Evolutionary conservation across 2,329 filamentous ascomycete genomes (phyloP).

Genomic region (Pseudohalonectria lignicola): DNA sequence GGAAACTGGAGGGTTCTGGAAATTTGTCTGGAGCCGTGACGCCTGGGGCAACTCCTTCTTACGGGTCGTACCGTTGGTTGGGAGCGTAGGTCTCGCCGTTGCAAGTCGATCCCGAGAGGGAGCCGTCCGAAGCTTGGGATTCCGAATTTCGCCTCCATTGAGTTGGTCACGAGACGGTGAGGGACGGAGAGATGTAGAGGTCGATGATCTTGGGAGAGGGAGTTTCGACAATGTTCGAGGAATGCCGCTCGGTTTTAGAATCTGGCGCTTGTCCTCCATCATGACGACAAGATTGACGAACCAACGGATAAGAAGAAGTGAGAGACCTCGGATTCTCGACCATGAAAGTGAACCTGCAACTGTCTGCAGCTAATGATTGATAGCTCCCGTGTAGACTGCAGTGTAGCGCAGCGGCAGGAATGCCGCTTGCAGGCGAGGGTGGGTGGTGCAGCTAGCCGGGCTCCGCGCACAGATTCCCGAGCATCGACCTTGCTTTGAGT

Average conservation of each 20-base stretch:
- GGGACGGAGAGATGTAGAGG: conserved; percentile 6
- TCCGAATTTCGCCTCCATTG: conserved; percentile 19
- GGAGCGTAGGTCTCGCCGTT: conserved; percentile 2
- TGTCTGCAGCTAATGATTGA: too few relatives aligned
- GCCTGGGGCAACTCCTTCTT: too few relatives aligned
- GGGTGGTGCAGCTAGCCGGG: too few relatives aligned
- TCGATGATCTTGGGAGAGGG: conserved; percentile 1
- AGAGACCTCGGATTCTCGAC: conserved; percentile 5
- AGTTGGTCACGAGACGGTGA: conserved; percentile 11
- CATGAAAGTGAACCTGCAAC: neutral
- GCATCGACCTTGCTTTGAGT: too few relatives aligned
- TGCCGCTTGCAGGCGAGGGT: too few relatives aligned
- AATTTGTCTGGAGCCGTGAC: neutral
- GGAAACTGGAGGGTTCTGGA: too few relatives aligned
- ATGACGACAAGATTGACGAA: neutral
- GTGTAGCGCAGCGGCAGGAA: too few relatives aligned
- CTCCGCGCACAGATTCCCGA: too few relatives aligned
- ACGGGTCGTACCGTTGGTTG: too few relatives aligned
- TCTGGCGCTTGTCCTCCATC: conserved; percentile 9
- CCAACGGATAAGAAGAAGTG: neutral
- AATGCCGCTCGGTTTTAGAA: conserved; percentile 7
- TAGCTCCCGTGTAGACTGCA: too few relatives aligned
- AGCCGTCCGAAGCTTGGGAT: conserved; percentile 27
- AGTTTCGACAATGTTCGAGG: conserved; percentile 8
- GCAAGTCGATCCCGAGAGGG: conserved; percentile 26